Evolutionary conservation across 257 asterid species (phyloP).

Genomic region (Salvia miltiorrhiza): DNA sequence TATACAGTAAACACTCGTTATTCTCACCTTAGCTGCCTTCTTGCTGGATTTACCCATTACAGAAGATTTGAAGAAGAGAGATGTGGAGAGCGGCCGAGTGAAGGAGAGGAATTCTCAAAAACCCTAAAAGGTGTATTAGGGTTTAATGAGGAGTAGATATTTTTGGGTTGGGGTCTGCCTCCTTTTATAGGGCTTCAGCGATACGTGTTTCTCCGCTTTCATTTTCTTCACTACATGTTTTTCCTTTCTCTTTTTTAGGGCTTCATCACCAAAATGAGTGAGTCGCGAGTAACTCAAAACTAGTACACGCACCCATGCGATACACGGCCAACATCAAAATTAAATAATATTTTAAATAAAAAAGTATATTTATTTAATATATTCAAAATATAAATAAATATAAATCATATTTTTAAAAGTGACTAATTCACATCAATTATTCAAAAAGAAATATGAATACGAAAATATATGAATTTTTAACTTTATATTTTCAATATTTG

Average conservation of each 20-base stretch:
- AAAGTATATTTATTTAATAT: too few species aligned
- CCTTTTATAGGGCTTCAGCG: conserved; percentile 24
- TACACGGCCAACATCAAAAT: too few species aligned
- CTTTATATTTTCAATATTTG: too few species aligned
- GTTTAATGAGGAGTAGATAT: conserved; percentile 19
- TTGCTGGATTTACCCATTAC: conserved; percentile 26
- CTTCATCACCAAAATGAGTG: too few species aligned
- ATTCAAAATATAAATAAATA: too few species aligned
- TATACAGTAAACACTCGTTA: neutral
- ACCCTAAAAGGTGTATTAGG: conserved; percentile 21
- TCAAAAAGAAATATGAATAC: too few species aligned
- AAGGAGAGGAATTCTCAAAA: conserved; percentile 9
- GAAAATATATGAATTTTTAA: too few species aligned
- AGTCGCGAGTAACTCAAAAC: too few species aligned
- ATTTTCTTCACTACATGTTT: neutral
- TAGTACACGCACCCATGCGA: too few species aligned
- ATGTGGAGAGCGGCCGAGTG: neutral
- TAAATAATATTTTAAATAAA: too few species aligned
- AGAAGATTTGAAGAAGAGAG: neutral
- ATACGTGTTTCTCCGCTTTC: neutral
- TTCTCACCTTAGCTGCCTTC: conserved; percentile 24
- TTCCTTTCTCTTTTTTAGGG: neutral
- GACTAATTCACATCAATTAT: too few species aligned
- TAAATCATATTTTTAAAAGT: too few species aligned
- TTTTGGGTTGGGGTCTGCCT: neutral